A percentile compares a stretch with the other conserved stretches of the same genome.
These are phyloP conservation scores for Candida bentonensis DNA, from an alignment of 805 yeast genomes.

Conservation along the genomic window DNA sequence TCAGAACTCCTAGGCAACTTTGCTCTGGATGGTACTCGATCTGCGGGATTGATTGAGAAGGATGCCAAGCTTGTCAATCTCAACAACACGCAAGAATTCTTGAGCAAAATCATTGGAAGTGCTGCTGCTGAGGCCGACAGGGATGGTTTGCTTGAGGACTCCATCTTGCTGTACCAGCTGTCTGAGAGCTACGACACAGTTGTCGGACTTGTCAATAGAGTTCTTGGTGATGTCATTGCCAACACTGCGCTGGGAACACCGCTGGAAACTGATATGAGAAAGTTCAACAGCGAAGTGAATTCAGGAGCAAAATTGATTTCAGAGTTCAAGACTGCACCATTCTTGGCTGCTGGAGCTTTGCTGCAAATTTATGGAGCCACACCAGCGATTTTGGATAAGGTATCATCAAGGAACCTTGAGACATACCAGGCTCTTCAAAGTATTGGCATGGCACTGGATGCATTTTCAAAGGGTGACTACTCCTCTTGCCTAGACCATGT, in stretches of 20 bases:
- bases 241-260: slow-evolving; percentile 56
- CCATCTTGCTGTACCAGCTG: slow-evolving; percentile 72
- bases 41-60: slow-evolving; percentile 73
- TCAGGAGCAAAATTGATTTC: not conserved
- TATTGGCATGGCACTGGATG: slow-evolving; percentile 52
- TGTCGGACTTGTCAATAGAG: slow-evolving; percentile 53
- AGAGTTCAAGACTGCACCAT: not conserved
- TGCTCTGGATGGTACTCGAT: slow-evolving; percentile 57
- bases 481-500: slow-evolving; percentile 41
- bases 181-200: slow-evolving; percentile 81
- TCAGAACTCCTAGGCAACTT: slow-evolving; percentile 72
- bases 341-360: slow-evolving; percentile 9
- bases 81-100: slow-evolving; percentile 42
- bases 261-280: slow-evolving; percentile 15
- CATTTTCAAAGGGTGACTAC: slow-evolving; percentile 44
- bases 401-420: slow-evolving; percentile 41
- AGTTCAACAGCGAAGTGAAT: not conserved
- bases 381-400: slow-evolving; percentile 41
- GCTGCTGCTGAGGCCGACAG: slow-evolving; percentile 82
- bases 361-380: slow-evolving; percentile 34
- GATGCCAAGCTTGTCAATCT: slow-evolving; percentile 54
- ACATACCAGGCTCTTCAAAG: slow-evolving; percentile 52
- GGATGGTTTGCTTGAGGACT: slow-evolving; percentile 79
- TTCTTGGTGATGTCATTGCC: slow-evolving; percentile 65
- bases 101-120: slow-evolving; percentile 60